Base-by-base conservation (phyloP, 1,284 basidiomycete species). In the Austroboletus niveus region DNA sequence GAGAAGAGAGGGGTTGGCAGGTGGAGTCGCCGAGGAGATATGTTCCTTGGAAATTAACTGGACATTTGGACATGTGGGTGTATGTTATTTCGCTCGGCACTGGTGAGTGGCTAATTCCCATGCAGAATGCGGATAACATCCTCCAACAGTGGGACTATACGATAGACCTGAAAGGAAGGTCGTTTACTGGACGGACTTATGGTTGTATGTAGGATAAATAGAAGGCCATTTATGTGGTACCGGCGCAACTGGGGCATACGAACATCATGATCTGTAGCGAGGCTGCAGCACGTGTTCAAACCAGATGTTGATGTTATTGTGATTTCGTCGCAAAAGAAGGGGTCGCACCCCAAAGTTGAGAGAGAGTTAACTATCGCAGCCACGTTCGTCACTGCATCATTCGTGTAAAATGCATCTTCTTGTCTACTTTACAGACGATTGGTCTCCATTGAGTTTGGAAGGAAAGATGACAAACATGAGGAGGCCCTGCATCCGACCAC, bases 41-140 rank as follows among this genome's bases (percentile, higher is more conserved):
- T 61, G 47, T 53, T 61, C 17, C 48, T 62, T 54, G 58, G 58
- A 64, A 51, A 63, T 65, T 67, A 66, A 65, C 54, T 42, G 57
- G 52, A 49, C 51, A 45, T 53, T 17, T 24, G 22, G 22, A 24
- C 22, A 24, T 24, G 22, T 24, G 22, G 22, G 60, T 38, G 55
- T 47, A 52, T 54, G 45, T 60, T 52, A 58, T 53, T 52, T 57
- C 47, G 60, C 40, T 54, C 51, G 45, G 38, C 17, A 30, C 30
- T 24, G 22, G 22, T 52, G 47, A 40, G 27, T 60, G 45, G 54
- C 42, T 47, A 39, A 11, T 36, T 20, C n/a, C 35, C 45, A 30
- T 54, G 10, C 32, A 34, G 32, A 34, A 14, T 34, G 32, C 32
- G 3, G 10, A 10, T 34, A 10, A 3, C 32, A 14, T 14, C 32